phyloP scores from a whole-genome alignment of 225 moss, liverwort and hornwort species.

The Anthoceros angustus region DNA sequence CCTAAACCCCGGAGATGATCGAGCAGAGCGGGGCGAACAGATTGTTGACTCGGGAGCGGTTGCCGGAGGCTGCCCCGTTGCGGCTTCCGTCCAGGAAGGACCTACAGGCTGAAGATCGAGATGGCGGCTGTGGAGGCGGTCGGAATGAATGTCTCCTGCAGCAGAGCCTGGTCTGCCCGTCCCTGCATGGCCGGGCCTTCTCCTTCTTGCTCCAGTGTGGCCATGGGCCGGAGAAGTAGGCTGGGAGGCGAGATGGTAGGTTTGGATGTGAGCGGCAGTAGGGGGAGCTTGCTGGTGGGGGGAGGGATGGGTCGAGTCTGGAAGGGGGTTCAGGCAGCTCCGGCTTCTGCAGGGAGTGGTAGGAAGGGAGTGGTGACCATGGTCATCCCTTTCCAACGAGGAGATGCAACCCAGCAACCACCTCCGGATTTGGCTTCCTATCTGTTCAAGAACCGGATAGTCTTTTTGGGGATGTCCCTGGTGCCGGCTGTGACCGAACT shows the following conservation, averaged over 20 bases:
- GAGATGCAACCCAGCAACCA: slow-evolving; percentile 93
- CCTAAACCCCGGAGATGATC: neutral
- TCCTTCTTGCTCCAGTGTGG: neutral
- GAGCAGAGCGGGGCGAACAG: too few relatives aligned
- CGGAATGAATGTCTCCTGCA: neutral
- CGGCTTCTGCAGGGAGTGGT: slow-evolving; percentile 10
- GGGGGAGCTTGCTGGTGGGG: slow-evolving; percentile 15
- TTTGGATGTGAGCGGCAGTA: slow-evolving; percentile 15
- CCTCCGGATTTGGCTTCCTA: slow-evolving; percentile 93
- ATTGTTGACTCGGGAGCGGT: too few relatives aligned
- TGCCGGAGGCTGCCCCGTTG: too few relatives aligned
- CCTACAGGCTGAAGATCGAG: neutral
- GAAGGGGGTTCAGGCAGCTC: slow-evolving; percentile 9
- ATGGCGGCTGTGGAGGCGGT: slow-evolving; percentile 2
- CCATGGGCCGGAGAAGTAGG: neutral
- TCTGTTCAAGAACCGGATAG: slow-evolving; percentile 90
- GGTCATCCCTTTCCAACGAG: slow-evolving; percentile 93
- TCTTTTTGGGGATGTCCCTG: slow-evolving; percentile 96
- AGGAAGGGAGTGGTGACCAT: slow-evolving; percentile 35
- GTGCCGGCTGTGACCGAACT: slow-evolving; percentile 96
- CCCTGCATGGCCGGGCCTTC: neutral
- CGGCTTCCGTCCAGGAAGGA: too few relatives aligned
- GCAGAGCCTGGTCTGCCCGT: neutral
- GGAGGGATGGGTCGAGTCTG: slow-evolving; percentile 14
- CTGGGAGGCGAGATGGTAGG: neutral